These are phyloP conservation scores for Hypoxylon sp. DNA, from an alignment of 2,329 filamentous ascomycete species.

Conservation along the genomic window DNA sequence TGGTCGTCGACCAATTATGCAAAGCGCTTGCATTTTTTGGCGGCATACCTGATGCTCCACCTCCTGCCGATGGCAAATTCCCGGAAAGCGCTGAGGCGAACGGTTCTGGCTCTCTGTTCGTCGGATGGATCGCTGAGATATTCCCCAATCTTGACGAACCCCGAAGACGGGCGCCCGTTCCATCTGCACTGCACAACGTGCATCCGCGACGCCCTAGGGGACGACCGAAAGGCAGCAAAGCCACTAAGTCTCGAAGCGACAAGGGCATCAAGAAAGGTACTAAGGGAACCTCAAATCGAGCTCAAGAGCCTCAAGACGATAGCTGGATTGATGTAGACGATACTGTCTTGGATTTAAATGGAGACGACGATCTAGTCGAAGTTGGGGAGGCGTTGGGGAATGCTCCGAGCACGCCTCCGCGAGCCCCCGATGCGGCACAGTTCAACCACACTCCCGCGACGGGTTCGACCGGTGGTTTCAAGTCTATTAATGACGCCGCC, in stretches of 20 bases:
- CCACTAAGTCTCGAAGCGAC: slow-evolving; percentile 61
- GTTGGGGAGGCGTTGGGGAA: slow-evolving; percentile 41
- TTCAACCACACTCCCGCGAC: slow-evolving; percentile 44
- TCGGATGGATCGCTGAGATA: slow-evolving; percentile 74
- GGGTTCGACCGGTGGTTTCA: slow-evolving; percentile 49
- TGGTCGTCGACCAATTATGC: slow-evolving; percentile 73
- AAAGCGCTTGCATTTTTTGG: slow-evolving; percentile 75
- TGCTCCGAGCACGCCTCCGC: slow-evolving; percentile 46
- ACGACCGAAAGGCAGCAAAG: slow-evolving; percentile 70
- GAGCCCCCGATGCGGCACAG: slow-evolving; percentile 35
- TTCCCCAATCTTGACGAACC: slow-evolving; percentile 63
- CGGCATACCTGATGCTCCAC: slow-evolving; percentile 67
- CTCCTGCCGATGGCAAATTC: slow-evolving; percentile 64
- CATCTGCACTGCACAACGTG: slow-evolving; percentile 32
- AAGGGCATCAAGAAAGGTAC: slow-evolving; percentile 65
- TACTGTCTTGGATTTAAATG: slow-evolving; percentile 49
- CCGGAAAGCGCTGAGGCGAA: slow-evolving; percentile 69
- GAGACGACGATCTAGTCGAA: slow-evolving; percentile 50
- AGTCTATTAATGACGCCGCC: slow-evolving; percentile 49
- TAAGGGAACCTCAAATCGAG: slow-evolving; percentile 41
- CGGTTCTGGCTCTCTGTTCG: slow-evolving; percentile 69
- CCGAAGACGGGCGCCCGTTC: slow-evolving; percentile 48
- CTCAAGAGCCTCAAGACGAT: slow-evolving; percentile 53
- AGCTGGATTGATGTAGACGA: slow-evolving; percentile 63
- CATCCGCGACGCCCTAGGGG: slow-evolving; percentile 62